These are phyloP conservation scores for Drechslerella stenobrocha DNA, from an alignment of 2,329 filamentous ascomycete species.

Conservation along the genomic window DNA sequence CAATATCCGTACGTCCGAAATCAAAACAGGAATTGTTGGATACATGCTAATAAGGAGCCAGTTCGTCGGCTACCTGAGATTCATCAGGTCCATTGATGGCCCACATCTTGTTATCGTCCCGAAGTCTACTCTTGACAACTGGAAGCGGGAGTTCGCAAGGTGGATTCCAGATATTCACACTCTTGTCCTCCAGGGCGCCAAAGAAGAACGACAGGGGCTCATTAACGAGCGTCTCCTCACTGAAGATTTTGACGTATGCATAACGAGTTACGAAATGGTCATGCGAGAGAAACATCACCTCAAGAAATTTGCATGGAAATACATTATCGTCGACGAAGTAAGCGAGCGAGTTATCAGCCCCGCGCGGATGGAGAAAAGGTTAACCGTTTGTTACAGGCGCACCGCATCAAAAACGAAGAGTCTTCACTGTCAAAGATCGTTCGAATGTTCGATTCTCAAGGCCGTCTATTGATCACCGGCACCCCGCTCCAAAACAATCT, in stretches of 20 bases:
- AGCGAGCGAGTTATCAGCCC: too few relatives aligned
- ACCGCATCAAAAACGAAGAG: slow-evolving; percentile 99
- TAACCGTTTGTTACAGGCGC: slow-evolving; percentile 60
- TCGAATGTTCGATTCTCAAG: slow-evolving; percentile 91
- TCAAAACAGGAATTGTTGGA: neutral
- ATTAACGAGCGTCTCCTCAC: slow-evolving; percentile 91
- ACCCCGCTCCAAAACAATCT: slow-evolving; percentile 97
- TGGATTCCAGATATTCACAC: slow-evolving; percentile 98
- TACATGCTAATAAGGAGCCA: slow-evolving; percentile 17
- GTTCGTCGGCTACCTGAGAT: slow-evolving; percentile 91
- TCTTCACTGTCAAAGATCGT: slow-evolving; percentile 96
- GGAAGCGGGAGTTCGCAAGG: slow-evolving; percentile 88
- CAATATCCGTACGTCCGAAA: slow-evolving; percentile 66
- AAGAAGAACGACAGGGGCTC: slow-evolving; percentile 84
- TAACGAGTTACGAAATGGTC: slow-evolving; percentile 99
- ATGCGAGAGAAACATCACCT: slow-evolving; percentile 89
- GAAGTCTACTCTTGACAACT: slow-evolving; percentile 97
- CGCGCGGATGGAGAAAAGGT: neutral
- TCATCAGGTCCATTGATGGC: slow-evolving; percentile 83
- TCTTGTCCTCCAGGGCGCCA: slow-evolving; percentile 87
- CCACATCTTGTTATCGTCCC: slow-evolving; percentile 91
- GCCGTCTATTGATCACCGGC: slow-evolving; percentile 91
- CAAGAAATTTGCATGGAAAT: slow-evolving; percentile 99
- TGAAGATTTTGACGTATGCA: slow-evolving; percentile 95
- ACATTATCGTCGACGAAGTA: slow-evolving; percentile 95